Base-by-base conservation (phyloP, 2,329 filamentous ascomycete species). In the Trichoderma sp. region DNA sequence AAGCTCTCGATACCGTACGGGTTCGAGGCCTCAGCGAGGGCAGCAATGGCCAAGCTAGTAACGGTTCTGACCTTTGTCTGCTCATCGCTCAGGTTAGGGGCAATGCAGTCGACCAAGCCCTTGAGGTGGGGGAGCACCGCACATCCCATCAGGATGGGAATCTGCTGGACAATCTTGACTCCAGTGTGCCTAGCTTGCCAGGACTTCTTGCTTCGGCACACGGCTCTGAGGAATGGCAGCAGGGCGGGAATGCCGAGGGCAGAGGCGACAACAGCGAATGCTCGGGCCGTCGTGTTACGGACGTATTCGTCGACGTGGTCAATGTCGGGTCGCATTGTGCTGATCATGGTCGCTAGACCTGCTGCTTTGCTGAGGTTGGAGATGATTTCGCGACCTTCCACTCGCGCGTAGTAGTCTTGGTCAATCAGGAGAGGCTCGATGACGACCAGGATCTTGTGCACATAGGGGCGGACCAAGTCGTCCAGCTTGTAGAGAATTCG, bases 1-100 rank as follows among this genome's bases (percentile, higher is more conserved):
- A 99, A 99, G 72, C 93, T 97, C 79, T 99, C 95, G 69, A 99
- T 99, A 88, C 95, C 95, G 72, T 98, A 99, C 0, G 95, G 95
- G 77, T 96, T 97, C 41, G 95, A 94, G 24, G 95, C 95, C 79
- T 99, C 95, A 30, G 95, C 95, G 65, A 99, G 81, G 43, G 95
- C 95, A 57, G 94, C 95, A 74, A 99, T 95, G 28, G 95, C 93
- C 74, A 99, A 84, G 78, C 91, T 93, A 54, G 95, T 98, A 55
- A 98, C 95, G 4, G 96, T 99, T 71, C 95, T 87, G 55, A 99
- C 95, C 80, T 99, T 99, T 61, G 93, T 94, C 78, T 99, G 95
- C 74, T 99, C 95, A 72, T 99, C 95, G 73, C 96, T 97, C 15
- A 99, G 83, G 75, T 97, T 97, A 58, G 94, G 92, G 15, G 90